These are phyloP conservation scores for Pterocarpus macrocarpus DNA, from an alignment of 306 rosid species.

Conservation along the genomic window DNA sequence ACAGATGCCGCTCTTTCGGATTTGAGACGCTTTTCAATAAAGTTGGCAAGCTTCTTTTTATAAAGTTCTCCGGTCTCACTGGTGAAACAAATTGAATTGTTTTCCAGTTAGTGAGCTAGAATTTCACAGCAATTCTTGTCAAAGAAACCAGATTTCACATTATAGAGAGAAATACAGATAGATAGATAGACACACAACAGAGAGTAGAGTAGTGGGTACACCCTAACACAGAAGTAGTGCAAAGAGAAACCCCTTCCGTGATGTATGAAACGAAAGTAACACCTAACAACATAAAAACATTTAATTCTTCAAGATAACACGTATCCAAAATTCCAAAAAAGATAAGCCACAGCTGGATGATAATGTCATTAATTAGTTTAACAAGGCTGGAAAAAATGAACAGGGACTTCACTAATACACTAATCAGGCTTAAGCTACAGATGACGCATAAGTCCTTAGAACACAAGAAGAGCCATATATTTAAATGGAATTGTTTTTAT, in stretches of 20 bases:
- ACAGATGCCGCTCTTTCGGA: slow-evolving; percentile 97
- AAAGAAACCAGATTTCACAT: slow-evolving; percentile 17
- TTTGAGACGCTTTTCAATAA: slow-evolving; percentile 89
- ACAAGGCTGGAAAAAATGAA: background rate
- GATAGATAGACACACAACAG: background rate
- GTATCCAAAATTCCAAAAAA: no score
- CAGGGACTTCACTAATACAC: background rate
- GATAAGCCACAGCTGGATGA: background rate
- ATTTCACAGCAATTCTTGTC: slow-evolving; percentile 16
- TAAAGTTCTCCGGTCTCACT: slow-evolving; percentile 87
- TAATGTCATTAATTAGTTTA: background rate
- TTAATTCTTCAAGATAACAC: background rate
- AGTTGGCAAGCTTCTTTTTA: slow-evolving; percentile 90
- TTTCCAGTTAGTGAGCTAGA: slow-evolving; percentile 35
- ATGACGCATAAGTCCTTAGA: background rate
- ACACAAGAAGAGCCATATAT: no score
- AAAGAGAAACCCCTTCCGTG: background rate
- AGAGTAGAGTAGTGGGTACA: slow-evolving; percentile 2
- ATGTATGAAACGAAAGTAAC: slow-evolving; percentile 20
- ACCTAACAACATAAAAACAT: background rate
- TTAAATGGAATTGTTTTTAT: no score
- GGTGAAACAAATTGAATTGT: slow-evolving; percentile 49
- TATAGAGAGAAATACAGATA: no score
- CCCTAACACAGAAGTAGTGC: background rate
- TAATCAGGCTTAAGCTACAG: background rate